These are phyloP conservation scores for Trichosanthes truncata DNA, from an alignment of 306 rosid species.

Conservation along the genomic window DNA sequence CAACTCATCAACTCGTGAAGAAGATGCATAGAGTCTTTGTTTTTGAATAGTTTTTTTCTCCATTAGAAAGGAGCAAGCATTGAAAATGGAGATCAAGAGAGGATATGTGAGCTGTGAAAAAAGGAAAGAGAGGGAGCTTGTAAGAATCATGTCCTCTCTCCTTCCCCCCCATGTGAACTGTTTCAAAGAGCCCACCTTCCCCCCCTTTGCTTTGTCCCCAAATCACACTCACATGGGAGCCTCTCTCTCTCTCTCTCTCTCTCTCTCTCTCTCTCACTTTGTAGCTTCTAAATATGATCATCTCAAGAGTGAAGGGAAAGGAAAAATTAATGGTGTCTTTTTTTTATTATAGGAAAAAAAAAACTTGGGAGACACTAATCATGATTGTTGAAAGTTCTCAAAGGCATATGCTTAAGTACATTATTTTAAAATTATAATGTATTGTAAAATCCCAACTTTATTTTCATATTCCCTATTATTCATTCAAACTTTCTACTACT, in stretches of 20 bases:
- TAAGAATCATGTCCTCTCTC: slow-evolving; percentile 47
- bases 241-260: slow-evolving; percentile 20
- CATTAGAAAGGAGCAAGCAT: neutral
- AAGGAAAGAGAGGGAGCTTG: slow-evolving; percentile 1
- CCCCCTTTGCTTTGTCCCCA: slow-evolving; percentile 57
- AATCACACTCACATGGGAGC: slow-evolving; percentile 69
- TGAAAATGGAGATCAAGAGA: slow-evolving; percentile 21
- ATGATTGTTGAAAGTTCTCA: slow-evolving; percentile 48
- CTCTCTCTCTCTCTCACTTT: slow-evolving; percentile 16
- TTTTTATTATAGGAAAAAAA: neutral
- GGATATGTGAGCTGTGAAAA: slow-evolving; percentile 61
- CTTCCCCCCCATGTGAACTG: slow-evolving; percentile 78
- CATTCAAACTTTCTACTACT: neutral
- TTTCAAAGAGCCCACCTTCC: slow-evolving; percentile 40
- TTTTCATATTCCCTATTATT: neutral
- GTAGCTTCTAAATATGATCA: slow-evolving; percentile 25
- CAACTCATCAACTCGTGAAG: neutral
- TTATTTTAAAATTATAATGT: neutral
- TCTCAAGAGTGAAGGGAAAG: slow-evolving; percentile 35
- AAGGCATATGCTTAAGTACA: slow-evolving; percentile 28
- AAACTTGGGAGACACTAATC: slow-evolving; percentile 39
- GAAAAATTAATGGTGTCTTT: slow-evolving; percentile 16
- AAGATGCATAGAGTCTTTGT: neutral
- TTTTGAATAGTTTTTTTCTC: neutral
- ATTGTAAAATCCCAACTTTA: neutral